A percentile compares a stretch with the other conserved stretches of the same genome.
These are phyloP conservation scores for Galerina marginata DNA, from an alignment of 768 basidiomycete species.

Conservation along the genomic window DNA sequence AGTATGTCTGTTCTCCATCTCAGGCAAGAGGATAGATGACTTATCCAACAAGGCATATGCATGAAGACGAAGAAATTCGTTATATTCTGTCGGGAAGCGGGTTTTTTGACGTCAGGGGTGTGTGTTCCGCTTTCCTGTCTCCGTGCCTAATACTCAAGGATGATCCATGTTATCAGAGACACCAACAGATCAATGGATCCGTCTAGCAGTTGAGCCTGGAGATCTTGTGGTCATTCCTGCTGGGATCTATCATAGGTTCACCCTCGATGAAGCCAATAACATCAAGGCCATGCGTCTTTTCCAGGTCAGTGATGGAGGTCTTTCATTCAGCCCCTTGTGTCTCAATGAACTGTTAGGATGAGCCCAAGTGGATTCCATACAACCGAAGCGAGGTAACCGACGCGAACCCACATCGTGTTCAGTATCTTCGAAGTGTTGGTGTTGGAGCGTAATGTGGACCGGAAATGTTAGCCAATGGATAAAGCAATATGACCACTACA, in stretches of 20 bases:
- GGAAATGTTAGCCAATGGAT: too few species aligned
- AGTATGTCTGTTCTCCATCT: constrained; percentile 51
- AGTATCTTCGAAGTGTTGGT: constrained; percentile 61
- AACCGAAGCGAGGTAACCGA: constrained; percentile 70
- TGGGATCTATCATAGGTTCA: constrained; percentile 95
- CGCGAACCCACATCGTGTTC: constrained; percentile 60
- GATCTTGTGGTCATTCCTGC: constrained; percentile 89
- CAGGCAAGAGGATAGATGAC: neutral
- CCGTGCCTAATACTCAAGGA: neutral
- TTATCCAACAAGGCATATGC: constrained; percentile 69
- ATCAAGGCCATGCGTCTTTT: constrained; percentile 85
- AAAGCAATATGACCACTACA: too few species aligned
- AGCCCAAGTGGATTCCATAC: constrained; percentile 89
- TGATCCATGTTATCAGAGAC: constrained; percentile 49
- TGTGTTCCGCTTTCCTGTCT: constrained; percentile 22
- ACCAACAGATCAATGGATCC: constrained; percentile 78
- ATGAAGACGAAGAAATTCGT: constrained; percentile 95
- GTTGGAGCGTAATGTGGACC: constrained; percentile 38
- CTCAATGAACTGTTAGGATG: constrained; percentile 58
- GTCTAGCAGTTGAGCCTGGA: constrained; percentile 74
- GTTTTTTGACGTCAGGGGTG: constrained; percentile 91
- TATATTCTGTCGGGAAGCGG: constrained; percentile 88
- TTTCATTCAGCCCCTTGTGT: neutral
- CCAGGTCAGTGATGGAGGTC: constrained; percentile 57
- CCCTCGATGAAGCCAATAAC: constrained; percentile 74